These are phyloP conservation scores for Penicillium riverlandense DNA, from an alignment of 495 filamentous ascomycete genomes.

Conservation along the genomic window DNA sequence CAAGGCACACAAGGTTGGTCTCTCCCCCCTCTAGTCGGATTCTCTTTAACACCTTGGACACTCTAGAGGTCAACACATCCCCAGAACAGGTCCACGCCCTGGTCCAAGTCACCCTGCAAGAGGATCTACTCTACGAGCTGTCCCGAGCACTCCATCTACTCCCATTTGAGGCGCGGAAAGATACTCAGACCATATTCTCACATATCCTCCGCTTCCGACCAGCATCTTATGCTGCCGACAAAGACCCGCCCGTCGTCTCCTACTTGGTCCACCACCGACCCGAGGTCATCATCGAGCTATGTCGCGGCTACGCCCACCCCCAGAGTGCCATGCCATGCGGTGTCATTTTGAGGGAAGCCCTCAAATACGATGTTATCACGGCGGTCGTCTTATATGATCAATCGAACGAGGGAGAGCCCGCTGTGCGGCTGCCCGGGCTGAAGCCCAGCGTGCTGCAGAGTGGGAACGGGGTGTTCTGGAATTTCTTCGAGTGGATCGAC, in stretches of 20 bases:
- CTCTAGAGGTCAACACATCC: conserved; percentile 69
- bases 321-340: conserved; percentile 93
- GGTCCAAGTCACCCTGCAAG: conserved; percentile 71
- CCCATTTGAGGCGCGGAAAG: conserved; percentile 90
- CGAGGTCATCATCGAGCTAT: conserved; percentile 80
- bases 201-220: conserved; percentile 79
- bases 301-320: conserved; percentile 79
- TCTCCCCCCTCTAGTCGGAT: not conserved
- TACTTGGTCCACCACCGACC: conserved; percentile 80
- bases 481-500: conserved; percentile 97
- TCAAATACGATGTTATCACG: conserved; percentile 85
- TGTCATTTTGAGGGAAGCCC: conserved; percentile 79
- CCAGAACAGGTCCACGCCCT: conserved; percentile 81
- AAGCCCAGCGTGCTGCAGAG: conserved; percentile 59
- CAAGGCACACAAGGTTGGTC: conserved; percentile 72
- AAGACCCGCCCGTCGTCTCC: conserved; percentile 72
- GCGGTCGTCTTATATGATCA: conserved; percentile 90
- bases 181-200: conserved; percentile 83
- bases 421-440: conserved; percentile 52
- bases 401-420: conserved; percentile 51
- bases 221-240: conserved; percentile 36
- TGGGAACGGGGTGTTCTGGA: conserved; percentile 86
- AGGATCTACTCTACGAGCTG: conserved; percentile 80
- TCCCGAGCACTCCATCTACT: conserved; percentile 71
- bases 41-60: too few relatives aligned